Evolutionary conservation across 768 basidiomycete genomes (phyloP).

Genomic region (Leccinum barrowsii): DNA sequence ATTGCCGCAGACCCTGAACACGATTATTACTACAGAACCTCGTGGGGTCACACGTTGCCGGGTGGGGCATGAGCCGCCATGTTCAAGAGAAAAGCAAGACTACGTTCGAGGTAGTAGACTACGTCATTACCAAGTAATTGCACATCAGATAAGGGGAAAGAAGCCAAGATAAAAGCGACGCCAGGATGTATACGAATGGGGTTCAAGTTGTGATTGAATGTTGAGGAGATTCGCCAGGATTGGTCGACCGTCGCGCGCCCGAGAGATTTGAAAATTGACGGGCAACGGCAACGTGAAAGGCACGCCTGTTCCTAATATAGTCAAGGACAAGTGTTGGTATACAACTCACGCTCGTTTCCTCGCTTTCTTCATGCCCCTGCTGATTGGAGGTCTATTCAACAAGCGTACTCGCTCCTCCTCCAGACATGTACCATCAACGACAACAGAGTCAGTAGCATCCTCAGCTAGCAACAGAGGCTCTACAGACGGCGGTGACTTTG

Average conservation of each 20-base stretch:
- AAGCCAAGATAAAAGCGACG: neutral
- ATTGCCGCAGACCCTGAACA: neutral
- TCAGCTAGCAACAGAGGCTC: constrained; percentile 16
- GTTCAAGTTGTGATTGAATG: too few relatives aligned
- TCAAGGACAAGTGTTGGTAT: too few relatives aligned
- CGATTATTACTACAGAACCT: constrained; percentile 15
- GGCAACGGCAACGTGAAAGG: constrained; percentile 1
- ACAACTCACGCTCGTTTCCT: neutral
- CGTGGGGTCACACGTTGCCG: constrained; percentile 16
- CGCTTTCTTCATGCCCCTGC: constrained; percentile 24
- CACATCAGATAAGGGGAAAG: too few relatives aligned
- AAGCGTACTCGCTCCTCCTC: constrained; percentile 13
- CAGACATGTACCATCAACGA: neutral
- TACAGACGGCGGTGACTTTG: constrained; percentile 34
- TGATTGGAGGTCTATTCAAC: constrained; percentile 25
- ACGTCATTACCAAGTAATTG: too few relatives aligned
- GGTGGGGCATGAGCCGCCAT: neutral
- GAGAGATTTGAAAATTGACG: too few relatives aligned
- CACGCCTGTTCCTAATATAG: neutral
- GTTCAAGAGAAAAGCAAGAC: too few relatives aligned
- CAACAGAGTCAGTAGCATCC: constrained; percentile 16
- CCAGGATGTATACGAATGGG: neutral
- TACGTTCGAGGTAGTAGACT: too few relatives aligned
- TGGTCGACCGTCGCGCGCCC: too few relatives aligned
- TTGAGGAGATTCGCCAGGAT: too few relatives aligned